A percentile compares a stretch with the other conserved stretches of the same genome.
Conservation (phyloP, 192 early-diverging fungal species). For the Entomortierella chlamydospora region DNA sequence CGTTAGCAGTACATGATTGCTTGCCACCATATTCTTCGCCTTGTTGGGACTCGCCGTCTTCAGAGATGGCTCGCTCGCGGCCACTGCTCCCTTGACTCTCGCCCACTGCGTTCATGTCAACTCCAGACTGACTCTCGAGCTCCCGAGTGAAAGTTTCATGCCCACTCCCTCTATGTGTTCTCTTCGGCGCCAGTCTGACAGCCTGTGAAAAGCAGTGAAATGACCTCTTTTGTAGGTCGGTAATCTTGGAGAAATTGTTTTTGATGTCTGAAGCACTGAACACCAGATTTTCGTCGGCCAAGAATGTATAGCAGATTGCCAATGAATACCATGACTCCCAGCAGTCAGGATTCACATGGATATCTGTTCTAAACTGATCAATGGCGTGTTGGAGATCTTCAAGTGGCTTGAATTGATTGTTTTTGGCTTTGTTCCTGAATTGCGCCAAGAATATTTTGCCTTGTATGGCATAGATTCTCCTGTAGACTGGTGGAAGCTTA, state of each 20-base stretch:
- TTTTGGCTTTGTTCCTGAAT: slow-evolving; percentile 62
- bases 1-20: not conserved
- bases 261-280: slow-evolving; percentile 71
- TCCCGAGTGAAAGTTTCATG: not conserved
- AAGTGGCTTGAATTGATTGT: slow-evolving; percentile 63
- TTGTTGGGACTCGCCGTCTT: slow-evolving; percentile 1
- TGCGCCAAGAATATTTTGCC: slow-evolving; percentile 64
- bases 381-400: slow-evolving; percentile 67
- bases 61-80: not conserved
- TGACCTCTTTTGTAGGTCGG: slow-evolving; percentile 70
- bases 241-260: slow-evolving; percentile 61
- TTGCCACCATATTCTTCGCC: slow-evolving; percentile 10
- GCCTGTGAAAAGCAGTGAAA: slow-evolving; percentile 75
- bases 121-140: not conserved
- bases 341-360: slow-evolving; percentile 66
- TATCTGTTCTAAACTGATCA: slow-evolving; percentile 64
- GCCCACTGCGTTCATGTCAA: slow-evolving; percentile 3
- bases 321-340: slow-evolving; percentile 76
- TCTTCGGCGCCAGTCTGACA: slow-evolving; percentile 29
- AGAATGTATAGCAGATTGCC: slow-evolving; percentile 63
- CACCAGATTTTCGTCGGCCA: slow-evolving; percentile 74
- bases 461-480: slow-evolving; percentile 67
- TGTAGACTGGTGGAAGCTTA: slow-evolving; percentile 57
- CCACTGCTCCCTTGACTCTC: not conserved
- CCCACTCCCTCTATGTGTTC: not conserved